Evolutionary conservation across 129 eudicot genomes (phyloP).

Genomic region (Calendula officinalis): DNA sequence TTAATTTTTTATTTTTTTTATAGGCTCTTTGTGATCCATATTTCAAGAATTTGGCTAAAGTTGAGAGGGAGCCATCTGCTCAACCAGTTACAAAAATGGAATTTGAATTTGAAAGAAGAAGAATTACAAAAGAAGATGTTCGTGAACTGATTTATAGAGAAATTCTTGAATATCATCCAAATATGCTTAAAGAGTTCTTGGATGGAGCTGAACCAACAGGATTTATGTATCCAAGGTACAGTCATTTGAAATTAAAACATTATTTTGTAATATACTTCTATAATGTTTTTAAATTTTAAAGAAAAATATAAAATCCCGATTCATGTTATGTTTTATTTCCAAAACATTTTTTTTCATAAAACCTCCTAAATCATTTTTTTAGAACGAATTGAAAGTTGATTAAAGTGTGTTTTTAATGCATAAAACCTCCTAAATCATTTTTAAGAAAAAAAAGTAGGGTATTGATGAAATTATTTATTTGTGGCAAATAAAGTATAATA

Average conservation of each 20-base stretch:
- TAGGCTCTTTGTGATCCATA: constrained; percentile 97
- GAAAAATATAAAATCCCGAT: too few species aligned
- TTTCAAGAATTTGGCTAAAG: constrained; percentile 87
- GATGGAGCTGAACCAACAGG: constrained; percentile 92
- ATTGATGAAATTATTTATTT: too few species aligned
- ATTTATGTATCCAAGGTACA: constrained; percentile 96
- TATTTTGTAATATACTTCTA: not conserved
- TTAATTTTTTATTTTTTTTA: constrained; percentile 14
- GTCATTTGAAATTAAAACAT: not conserved
- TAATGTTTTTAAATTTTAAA: too few species aligned
- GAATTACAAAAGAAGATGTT: constrained; percentile 87
- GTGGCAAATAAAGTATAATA: too few species aligned
- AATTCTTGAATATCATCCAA: constrained; percentile 95
- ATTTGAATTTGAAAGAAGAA: constrained; percentile 93
- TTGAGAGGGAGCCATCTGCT: constrained; percentile 98
- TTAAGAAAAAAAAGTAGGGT: too few species aligned
- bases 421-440: too few species aligned
- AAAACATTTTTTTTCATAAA: too few species aligned
- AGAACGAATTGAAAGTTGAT: too few species aligned
- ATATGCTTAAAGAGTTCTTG: constrained; percentile 82
- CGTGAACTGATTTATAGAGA: constrained; percentile 84
- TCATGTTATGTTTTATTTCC: too few species aligned
- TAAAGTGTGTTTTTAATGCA: too few species aligned
- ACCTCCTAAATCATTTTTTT: too few species aligned
- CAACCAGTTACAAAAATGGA: constrained; percentile 97